These are phyloP conservation scores for Allium cepa DNA, from an alignment of 106 monocot genomes.

Conservation along the genomic window DNA sequence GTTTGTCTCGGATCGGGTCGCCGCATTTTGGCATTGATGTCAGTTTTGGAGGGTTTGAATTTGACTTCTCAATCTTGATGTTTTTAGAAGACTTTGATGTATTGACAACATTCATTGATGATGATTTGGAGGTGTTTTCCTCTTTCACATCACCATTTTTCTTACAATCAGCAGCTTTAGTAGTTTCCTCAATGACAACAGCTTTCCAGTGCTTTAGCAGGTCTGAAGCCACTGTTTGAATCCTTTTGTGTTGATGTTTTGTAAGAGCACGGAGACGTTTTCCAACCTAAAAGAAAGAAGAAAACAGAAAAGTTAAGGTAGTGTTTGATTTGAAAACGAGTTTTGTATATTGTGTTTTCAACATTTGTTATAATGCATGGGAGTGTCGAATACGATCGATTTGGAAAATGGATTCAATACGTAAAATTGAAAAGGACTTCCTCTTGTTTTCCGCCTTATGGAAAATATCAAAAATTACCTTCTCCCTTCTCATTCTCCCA, in stretches of 20 bases:
- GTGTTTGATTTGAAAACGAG: no score
- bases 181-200: slow-evolving; percentile 8
- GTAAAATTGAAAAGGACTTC: no score
- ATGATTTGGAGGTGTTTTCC: not conserved
- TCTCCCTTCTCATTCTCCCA: no score
- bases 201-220: slow-evolving; percentile 71
- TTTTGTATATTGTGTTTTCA: no score
- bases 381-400: no score
- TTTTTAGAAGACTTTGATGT: not conserved
- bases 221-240: slow-evolving; percentile 66
- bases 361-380: no score
- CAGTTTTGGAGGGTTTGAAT: slow-evolving; percentile 46
- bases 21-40: slow-evolving; percentile 63
- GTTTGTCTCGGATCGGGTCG: slow-evolving; percentile 56
- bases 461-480: no score
- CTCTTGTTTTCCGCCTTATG: no score
- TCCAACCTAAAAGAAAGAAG: slow-evolving; percentile 48
- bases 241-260: slow-evolving; percentile 68
- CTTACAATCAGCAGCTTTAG: slow-evolving; percentile 15
- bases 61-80: not conserved
- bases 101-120: not conserved
- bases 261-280: slow-evolving; percentile 64
- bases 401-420: no score
- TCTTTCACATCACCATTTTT: slow-evolving; percentile 6
- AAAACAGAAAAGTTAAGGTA: no score